Evolutionary conservation across 2,329 filamentous ascomycete species (phyloP), one percentile per base, ranked within the genome.

Genomic region (Fusarium beomiforme): DNA sequence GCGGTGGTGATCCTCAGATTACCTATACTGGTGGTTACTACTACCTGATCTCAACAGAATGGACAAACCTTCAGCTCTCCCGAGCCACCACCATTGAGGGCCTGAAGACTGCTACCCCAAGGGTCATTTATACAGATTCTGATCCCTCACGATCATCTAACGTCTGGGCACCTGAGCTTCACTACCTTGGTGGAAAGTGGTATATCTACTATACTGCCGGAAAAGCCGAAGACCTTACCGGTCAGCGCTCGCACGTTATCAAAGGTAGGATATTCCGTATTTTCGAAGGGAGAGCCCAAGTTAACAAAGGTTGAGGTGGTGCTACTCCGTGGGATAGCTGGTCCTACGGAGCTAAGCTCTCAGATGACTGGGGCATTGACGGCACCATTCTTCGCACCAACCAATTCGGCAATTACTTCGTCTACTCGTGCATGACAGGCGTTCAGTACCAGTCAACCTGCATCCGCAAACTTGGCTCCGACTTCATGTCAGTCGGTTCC

Each of bases 151-250:
- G 85, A 19, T 86, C 85, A 76, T 86, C 85, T 75, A 88, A 88
- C 58, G 83, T 89, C 39, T 90, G 87, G 87, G 87, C 88, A 0
- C 87, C 87, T 0, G 87, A 89, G 70, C 78, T 88, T 1, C 87
- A 88, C 71, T 84, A 84, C 60, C 74, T 88, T 11, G 81, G 83
- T n/a, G 79, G 78, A 17, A 73, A 59, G 21, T 84, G 87, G 87
- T 89, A 87, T 61, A 83, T 89, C 41, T 89, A 89, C 78, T 89
- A 89, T 74, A 86, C 86, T 0, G 85, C 86, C 2, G 86, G 86
- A 1, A 80, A 79, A 26, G 76, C 77, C 3, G 54, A 43, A 5
- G 79, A 87, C 65, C 78, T 88, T 2, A 84, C 84, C 34, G 81
- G 81, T 4, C 87, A 90, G 76, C 81, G 84, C 14, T 76, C 83